A percentile compares a stretch with the other conserved stretches of the same genome.
These are phyloP conservation scores for Simplicillium sp. DNA, from an alignment of 2,329 filamentous ascomycete species.

Conservation along the genomic window DNA sequence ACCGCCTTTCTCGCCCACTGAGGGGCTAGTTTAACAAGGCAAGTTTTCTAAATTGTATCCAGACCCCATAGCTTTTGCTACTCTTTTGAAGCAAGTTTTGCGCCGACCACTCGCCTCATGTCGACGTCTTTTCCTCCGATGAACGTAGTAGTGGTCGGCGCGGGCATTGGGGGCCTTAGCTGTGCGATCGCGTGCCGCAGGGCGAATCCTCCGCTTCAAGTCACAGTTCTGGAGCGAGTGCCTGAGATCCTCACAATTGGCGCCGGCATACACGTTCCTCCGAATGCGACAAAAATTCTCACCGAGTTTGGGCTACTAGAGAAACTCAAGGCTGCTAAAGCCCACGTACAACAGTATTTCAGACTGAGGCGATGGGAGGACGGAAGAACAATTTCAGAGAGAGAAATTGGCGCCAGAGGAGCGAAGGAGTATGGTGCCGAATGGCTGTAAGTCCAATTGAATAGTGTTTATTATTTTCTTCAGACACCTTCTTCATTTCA, in stretches of 20 bases:
- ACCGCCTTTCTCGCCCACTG: too few relatives aligned
- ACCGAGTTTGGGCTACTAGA: constrained; percentile 4
- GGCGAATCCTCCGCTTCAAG: constrained; percentile 1
- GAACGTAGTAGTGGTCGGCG: constrained; percentile 1
- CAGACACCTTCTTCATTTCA: too few relatives aligned
- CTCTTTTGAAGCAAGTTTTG: too few relatives aligned
- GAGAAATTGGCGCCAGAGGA: constrained; percentile 1
- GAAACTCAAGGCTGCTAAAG: constrained; percentile 2
- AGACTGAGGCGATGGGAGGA: constrained; percentile 3
- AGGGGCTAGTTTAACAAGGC: too few relatives aligned
- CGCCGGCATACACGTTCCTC: constrained; percentile 5
- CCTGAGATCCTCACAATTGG: constrained; percentile 4
- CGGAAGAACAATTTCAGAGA: not conserved
- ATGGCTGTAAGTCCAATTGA: constrained; percentile 4
- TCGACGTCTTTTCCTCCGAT: not conserved
- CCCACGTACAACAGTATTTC: constrained; percentile 2
- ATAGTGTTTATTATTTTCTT: too few relatives aligned
- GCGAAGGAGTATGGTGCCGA: constrained; percentile 1
- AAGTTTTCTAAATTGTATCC: too few relatives aligned
- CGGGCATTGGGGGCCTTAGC: constrained; percentile 1
- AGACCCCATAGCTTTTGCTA: too few relatives aligned
- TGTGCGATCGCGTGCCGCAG: constrained; percentile 4
- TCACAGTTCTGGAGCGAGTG: constrained; percentile 2
- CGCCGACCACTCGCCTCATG: too few relatives aligned
- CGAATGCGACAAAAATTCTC: constrained; percentile 3